phyloP scores from a whole-genome alignment of 192 early-diverging fungal species.

The Gaertneriomyces semiglobifer region DNA sequence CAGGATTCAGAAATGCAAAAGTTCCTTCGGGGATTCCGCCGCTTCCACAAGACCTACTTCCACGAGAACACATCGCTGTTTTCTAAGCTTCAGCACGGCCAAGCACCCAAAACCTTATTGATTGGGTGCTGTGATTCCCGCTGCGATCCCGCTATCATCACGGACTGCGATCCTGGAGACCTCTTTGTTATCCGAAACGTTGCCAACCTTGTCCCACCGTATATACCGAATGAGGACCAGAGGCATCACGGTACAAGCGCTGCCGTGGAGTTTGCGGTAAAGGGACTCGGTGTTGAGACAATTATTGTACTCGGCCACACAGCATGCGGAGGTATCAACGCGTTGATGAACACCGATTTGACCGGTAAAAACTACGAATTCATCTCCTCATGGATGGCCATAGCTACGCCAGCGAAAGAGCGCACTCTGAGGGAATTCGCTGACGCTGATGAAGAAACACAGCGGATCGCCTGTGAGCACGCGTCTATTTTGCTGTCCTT shows the following conservation, averaged over 20 bases:
- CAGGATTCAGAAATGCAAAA: conserved; percentile 21
- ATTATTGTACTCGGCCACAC: conserved; percentile 50
- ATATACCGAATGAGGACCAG: conserved; percentile 25
- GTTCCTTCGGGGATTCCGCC: conserved; percentile 34
- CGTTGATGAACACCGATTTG: conserved; percentile 32
- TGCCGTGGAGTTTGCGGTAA: conserved; percentile 47
- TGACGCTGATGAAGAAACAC: conserved; percentile 23
- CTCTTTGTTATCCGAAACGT: conserved; percentile 49
- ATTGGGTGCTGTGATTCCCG: conserved; percentile 49
- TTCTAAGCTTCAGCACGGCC: conserved; percentile 34
- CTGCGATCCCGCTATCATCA: conserved; percentile 51
- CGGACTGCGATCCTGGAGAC: conserved; percentile 51
- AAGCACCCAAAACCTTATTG: conserved; percentile 45
- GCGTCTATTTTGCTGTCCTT: conserved; percentile 41
- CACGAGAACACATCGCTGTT: conserved; percentile 36
- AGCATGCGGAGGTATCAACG: conserved; percentile 43
- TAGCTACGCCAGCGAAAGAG: conserved; percentile 38
- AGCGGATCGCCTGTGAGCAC: conserved; percentile 38
- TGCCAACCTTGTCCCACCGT: conserved; percentile 46
- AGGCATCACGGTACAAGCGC: conserved; percentile 40
- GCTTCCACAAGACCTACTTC: conserved; percentile 45
- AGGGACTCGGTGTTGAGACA: conserved; percentile 40
- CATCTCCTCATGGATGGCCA: conserved; percentile 43
- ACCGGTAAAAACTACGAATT: conserved; percentile 35
- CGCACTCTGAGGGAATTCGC: conserved; percentile 37